Evolutionary conservation across 2,329 filamentous ascomycete species (phyloP).

Genomic region (Calonectria multiphialidica): DNA sequence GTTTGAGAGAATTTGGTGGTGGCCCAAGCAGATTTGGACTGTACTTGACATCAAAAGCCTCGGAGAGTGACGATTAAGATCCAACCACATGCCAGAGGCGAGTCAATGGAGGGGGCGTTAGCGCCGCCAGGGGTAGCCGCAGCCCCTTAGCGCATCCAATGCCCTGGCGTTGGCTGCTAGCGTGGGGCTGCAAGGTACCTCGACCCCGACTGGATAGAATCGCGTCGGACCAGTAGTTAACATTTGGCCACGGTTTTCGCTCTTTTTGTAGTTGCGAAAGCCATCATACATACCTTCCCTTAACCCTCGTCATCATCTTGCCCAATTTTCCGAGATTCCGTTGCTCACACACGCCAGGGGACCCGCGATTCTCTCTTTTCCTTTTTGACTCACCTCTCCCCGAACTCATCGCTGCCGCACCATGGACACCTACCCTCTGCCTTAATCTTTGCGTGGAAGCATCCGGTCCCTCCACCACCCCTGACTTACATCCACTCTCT

Average conservation of each 20-base stretch:
- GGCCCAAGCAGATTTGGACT: background rate
- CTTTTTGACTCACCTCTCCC: background rate
- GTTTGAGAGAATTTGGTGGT: background rate
- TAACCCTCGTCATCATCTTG: background rate
- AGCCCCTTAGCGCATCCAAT: background rate
- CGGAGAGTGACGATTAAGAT: too few species aligned
- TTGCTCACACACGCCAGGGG: background rate
- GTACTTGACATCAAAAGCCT: background rate
- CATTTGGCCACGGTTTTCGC: slow-evolving; percentile 24
- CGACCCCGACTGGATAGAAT: slow-evolving; percentile 8
- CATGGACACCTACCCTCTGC: slow-evolving; percentile 24
- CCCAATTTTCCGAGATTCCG: background rate
- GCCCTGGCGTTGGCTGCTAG: background rate
- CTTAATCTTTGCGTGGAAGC: slow-evolving; percentile 17
- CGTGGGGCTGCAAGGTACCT: slow-evolving; percentile 8
- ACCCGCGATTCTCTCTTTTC: background rate
- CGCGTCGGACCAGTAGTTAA: background rate
- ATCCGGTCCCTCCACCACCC: slow-evolving; percentile 12
- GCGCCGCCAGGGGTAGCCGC: background rate
- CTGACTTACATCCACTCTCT: slow-evolving; percentile 38
- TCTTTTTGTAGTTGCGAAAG: background rate
- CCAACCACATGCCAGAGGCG: slow-evolving; percentile 18
- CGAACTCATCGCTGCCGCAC: slow-evolving; percentile 1
- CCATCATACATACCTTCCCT: background rate
- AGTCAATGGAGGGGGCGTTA: background rate